phyloP scores from a whole-genome alignment of 139 green algal species.

The Auxenochlorella pyrenoidosa region DNA sequence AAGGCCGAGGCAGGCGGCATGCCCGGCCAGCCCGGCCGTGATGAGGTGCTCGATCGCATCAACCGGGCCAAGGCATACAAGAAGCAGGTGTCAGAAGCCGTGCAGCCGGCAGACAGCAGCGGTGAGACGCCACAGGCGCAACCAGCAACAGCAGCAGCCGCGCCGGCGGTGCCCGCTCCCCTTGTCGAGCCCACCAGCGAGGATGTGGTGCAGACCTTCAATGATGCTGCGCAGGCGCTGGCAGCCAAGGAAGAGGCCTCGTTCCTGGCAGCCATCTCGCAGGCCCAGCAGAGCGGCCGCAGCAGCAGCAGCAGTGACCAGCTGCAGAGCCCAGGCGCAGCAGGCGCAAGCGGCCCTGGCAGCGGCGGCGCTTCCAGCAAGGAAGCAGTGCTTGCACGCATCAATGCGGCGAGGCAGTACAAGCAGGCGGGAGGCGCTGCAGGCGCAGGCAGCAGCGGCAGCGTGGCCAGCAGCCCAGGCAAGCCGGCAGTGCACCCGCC shows the following conservation, averaged over 20 bases:
- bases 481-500: background rate
- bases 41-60: conserved; percentile 36
- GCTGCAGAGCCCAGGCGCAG: background rate
- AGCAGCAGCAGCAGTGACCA: background rate
- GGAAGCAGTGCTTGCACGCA: conserved; percentile 6
- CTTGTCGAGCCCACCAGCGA: background rate
- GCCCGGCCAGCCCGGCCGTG: conserved; percentile 2
- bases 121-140: background rate
- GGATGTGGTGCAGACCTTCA: background rate
- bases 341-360: background rate
- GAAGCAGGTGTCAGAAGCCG: background rate
- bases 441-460: background rate
- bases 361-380: background rate
- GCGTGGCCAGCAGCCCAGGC: background rate
- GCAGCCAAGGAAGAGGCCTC: background rate
- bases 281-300: background rate
- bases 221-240: background rate
- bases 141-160: background rate
- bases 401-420: conserved; percentile 20
- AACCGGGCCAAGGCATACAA: conserved; percentile 32
- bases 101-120: background rate
- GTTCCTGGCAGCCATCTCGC: background rate
- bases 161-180: background rate
- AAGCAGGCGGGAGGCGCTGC: background rate
- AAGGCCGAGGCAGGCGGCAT: background rate